phyloP scores from a whole-genome alignment of 495 filamentous ascomycete genomes.

The Xylaria telfairii region DNA sequence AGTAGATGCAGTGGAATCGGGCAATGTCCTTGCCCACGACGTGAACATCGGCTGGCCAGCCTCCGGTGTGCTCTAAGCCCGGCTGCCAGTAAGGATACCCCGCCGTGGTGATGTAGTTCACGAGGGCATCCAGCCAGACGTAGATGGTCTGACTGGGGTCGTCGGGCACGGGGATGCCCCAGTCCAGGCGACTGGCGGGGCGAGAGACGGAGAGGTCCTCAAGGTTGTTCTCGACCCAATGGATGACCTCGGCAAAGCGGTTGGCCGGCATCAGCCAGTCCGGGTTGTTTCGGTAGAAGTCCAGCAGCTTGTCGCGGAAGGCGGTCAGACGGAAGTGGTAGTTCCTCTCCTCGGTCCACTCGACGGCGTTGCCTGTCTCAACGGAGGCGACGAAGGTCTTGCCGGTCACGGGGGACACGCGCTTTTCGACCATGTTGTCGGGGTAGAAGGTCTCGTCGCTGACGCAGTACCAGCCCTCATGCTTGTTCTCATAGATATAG shows the following conservation, averaged over 20 bases:
- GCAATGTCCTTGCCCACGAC: slow-evolving; percentile 96
- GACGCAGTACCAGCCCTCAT: slow-evolving; percentile 96
- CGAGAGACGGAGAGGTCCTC: slow-evolving; percentile 89
- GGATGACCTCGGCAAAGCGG: slow-evolving; percentile 72
- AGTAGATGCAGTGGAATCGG: slow-evolving; percentile 96
- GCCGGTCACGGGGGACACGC: slow-evolving; percentile 79
- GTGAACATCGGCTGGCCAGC: slow-evolving; percentile 92
- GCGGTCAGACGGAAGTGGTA: slow-evolving; percentile 93
- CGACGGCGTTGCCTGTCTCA: slow-evolving; percentile 90
- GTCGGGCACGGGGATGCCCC: slow-evolving; percentile 90
- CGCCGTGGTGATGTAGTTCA: slow-evolving; percentile 89
- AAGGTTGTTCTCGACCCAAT: slow-evolving; percentile 71
- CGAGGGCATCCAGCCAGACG: slow-evolving; percentile 94
- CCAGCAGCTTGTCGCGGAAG: slow-evolving; percentile 73
- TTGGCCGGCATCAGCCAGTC: slow-evolving; percentile 70
- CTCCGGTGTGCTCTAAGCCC: slow-evolving; percentile 56
- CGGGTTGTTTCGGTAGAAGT: slow-evolving; percentile 77
- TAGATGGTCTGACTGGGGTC: slow-evolving; percentile 92
- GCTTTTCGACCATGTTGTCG: slow-evolving; percentile 70
- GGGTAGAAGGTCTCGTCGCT: slow-evolving; percentile 97
- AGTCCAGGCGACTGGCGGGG: slow-evolving; percentile 75
- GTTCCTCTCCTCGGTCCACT: slow-evolving; percentile 93
- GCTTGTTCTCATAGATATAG: slow-evolving; percentile 83
- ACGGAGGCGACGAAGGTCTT: slow-evolving; percentile 79
- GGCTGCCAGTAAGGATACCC: slow-evolving; percentile 81